Base-by-base conservation (phyloP, 805 yeast species). In the Ogataea methylovora region DNA sequence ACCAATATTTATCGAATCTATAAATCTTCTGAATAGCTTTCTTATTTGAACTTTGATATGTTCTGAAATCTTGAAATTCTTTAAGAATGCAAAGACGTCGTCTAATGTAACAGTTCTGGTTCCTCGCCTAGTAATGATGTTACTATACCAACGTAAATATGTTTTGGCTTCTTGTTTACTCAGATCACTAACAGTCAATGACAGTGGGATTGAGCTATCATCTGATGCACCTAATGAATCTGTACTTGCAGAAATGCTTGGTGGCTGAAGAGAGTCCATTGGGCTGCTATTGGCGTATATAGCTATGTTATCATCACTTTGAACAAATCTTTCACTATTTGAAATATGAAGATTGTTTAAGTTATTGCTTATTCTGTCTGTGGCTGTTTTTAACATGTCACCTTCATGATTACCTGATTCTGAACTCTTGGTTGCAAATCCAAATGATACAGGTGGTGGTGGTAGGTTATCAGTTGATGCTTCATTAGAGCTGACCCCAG, bases 111-210 rank as follows among this genome's bases (percentile, higher is more conserved):
- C 76, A 22, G 84, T 44, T 40, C 79, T 69, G 28, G 78, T 69
- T 25, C 78, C 77, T 42, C 82, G 81, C 34, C 88, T 71, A 29
- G 83, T 69, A 24, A 83, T 70, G 22, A 90, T 75, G 49, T 85
- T 88, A 44, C 86, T 81, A 56, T 88, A 90, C 98, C 98, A 90
- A 44, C 96, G 67, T 45, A 90, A 73, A 56, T 90, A 90, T 1
- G 96, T 83, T 48, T 80, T 76, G 10, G 77, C 72, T 56, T 90
- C 98, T 37, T 81, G 83, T 14, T 69, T 68, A 0, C 95, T 72
- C 30, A 90, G 67, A 38, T 85, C 85, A 30, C 69, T 72, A 1
- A 74, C 69, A 2, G 79, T 65, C n/a, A 84, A 58, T 2, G 86
- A 73, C 33, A 83, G 56, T 0, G 88, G 85, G 2, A 77, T 69